phyloP scores from a whole-genome alignment of 352 stramenopile species.

The Phytopythium ostracodes region DNA sequence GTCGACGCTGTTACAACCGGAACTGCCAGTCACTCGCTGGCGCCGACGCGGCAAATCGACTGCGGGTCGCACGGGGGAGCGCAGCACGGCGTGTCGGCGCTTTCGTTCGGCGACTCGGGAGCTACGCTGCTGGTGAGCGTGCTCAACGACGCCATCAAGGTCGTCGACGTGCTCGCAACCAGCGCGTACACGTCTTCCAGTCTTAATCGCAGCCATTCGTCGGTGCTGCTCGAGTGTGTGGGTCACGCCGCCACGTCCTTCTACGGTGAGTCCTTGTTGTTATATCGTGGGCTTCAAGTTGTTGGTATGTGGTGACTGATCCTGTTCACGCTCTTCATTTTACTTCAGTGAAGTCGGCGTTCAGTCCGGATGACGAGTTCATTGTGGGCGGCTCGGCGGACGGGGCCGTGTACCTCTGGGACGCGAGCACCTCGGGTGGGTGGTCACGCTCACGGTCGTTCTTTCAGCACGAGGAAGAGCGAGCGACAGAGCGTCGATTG shows the following conservation, averaged over 20 bases:
- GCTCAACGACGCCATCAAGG: constrained; percentile 48
- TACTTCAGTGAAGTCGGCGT: constrained; percentile 39
- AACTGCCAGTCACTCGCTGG: not conserved
- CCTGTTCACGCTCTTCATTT: not conserved
- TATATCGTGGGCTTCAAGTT: not conserved
- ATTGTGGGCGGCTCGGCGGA: constrained; percentile 51
- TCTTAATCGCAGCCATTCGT: not conserved
- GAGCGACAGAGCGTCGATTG: not conserved
- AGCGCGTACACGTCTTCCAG: constrained; percentile 3
- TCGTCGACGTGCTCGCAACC: constrained; percentile 36
- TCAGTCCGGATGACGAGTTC: constrained; percentile 62
- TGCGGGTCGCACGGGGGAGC: constrained; percentile 29
- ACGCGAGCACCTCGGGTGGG: constrained; percentile 12
- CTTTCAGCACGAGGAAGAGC: not conserved
- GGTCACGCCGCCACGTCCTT: constrained; percentile 62
- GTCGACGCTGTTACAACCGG: not conserved
- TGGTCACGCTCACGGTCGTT: not conserved
- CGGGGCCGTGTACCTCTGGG: constrained; percentile 58
- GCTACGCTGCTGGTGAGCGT: constrained; percentile 56
- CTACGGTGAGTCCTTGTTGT: constrained; percentile 28
- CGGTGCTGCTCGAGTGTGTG: constrained; percentile 26
- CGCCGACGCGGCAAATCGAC: constrained; percentile 31
- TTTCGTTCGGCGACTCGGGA: constrained; percentile 29
- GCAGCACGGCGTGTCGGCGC: constrained; percentile 54
- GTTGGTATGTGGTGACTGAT: too few species aligned